A percentile compares a stretch with the other conserved stretches of the same genome.
Evolutionary conservation across 2,329 filamentous ascomycete species (phyloP).

Genomic region (Malbranchea zuffiana): DNA sequence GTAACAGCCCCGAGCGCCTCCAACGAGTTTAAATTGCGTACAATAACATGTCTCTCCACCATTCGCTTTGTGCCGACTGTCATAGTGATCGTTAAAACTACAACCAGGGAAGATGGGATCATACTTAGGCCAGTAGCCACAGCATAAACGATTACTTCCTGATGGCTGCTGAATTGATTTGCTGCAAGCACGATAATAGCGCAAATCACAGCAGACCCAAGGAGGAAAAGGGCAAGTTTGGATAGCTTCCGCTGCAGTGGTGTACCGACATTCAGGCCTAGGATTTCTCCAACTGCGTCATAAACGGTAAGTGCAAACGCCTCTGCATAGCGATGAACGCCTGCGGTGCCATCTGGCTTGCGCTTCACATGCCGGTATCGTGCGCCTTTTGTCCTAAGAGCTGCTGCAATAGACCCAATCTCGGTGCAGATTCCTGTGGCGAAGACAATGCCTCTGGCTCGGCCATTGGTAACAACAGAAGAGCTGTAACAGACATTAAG

Average conservation of each 20-base stretch:
- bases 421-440: conserved; percentile 52
- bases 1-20: conserved; percentile 53
- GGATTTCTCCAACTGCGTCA: conserved; percentile 51
- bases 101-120: conserved; percentile 53
- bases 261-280: conserved; percentile 58
- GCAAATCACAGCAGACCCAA: conserved; percentile 54
- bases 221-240: conserved; percentile 54
- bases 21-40: conserved; percentile 45
- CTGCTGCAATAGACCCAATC: conserved; percentile 52
- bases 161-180: conserved; percentile 43
- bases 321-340: conserved; percentile 43
- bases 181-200: conserved; percentile 58
- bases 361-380: conserved; percentile 42
- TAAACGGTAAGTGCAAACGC: conserved; percentile 43
- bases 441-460: conserved; percentile 50
- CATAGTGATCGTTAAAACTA: conserved; percentile 58
- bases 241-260: conserved; percentile 59
- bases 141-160: conserved; percentile 55
- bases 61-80: conserved; percentile 49
- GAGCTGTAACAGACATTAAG: conserved; percentile 52
- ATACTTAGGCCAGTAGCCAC: conserved; percentile 49
- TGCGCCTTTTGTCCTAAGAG: conserved; percentile 50
- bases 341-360: conserved; percentile 37
- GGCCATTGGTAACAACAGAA: conserved; percentile 51
- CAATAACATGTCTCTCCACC: conserved; percentile 46